Evolutionary conservation across 768 basidiomycete species (phyloP).

Genomic region (Rhizopogon salebrosus): DNA sequence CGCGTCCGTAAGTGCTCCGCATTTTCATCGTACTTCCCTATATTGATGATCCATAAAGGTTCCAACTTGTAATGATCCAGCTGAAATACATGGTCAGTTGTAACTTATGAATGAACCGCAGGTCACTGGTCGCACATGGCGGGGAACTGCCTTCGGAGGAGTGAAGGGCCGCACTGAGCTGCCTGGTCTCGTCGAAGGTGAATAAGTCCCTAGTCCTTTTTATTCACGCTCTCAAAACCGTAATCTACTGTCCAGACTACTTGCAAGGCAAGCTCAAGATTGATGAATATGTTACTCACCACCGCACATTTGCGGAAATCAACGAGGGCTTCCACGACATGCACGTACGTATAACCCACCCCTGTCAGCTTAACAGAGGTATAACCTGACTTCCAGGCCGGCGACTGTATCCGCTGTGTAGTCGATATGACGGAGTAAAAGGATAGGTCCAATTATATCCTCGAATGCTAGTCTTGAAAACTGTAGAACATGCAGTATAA

Average conservation of each 20-base stretch:
- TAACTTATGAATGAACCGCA: constrained; percentile 18
- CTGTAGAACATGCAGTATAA: background rate
- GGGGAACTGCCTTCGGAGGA: constrained; percentile 93
- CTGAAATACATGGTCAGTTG: background rate
- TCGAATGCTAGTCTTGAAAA: background rate
- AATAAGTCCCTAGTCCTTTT: constrained; percentile 7
- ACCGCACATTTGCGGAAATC: constrained; percentile 66
- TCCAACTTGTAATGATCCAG: constrained; percentile 38
- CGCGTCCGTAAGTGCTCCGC: constrained; percentile 61
- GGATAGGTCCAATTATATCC: background rate
- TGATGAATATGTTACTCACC: constrained; percentile 95
- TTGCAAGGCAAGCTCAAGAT: constrained; percentile 78
- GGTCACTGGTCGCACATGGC: constrained; percentile 91
- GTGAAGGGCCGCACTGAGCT: constrained; percentile 97
- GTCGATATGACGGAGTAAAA: constrained; percentile 66
- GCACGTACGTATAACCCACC: constrained; percentile 63
- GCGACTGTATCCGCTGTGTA: constrained; percentile 92
- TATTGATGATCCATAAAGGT: constrained; percentile 26
- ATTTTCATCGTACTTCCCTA: constrained; percentile 10
- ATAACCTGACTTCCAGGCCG: constrained; percentile 40
- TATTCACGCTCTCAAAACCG: background rate
- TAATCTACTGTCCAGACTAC: constrained; percentile 52
- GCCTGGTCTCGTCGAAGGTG: constrained; percentile 89
- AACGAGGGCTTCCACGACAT: constrained; percentile 92
- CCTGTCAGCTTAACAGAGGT: background rate